Base-by-base conservation (phyloP, 805 yeast genomes). In the Candida schatavii region DNA sequence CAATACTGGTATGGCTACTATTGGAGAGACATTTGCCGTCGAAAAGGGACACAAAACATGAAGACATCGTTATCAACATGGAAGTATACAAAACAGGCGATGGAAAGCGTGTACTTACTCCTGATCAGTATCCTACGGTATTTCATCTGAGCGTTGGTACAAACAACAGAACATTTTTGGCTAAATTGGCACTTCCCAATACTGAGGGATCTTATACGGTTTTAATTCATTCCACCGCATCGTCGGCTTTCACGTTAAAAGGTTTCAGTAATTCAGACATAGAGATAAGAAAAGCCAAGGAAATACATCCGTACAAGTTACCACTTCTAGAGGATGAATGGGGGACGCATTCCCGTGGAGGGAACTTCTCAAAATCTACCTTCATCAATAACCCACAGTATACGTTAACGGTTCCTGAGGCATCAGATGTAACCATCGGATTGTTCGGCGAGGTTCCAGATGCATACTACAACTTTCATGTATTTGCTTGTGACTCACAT, bases 301-400 rank as follows among this genome's bases (percentile, higher is more conserved):
- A 50, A n/a, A 45, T 47, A 21, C 57, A 55, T 37, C 39, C 56
- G 3, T 38, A 51, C 19, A 35, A 44, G 1, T 41, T 49, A 2
- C 51, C 56, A 2, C 22, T 62, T 2, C 44, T 58, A 2, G 40
- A 54, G 1, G 82, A 70, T 15, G 52, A 53, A 20, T 83, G 87
- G 87, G 57, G 57, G 9, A 49, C 58, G 1, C 56, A 54, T 2
- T 57, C 56, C 13, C 57, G 72, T 35, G 87, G 86, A 2, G 88
- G 88, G 0, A 75, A 69, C 49, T 77, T 80, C 78, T 45, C 72
- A 0, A 44, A 62, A 19, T 62, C 72, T 5, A 57, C 73, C 0
- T 83, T 69, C 48, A 52, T 74, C 17, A 51, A 63, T 7, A 83
- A 83, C 46, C 88, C 88, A 0, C 86, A 80, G 47, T 80, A 64